Base-by-base conservation (phyloP, 495 filamentous ascomycete species). In the Penicillium angulare region DNA sequence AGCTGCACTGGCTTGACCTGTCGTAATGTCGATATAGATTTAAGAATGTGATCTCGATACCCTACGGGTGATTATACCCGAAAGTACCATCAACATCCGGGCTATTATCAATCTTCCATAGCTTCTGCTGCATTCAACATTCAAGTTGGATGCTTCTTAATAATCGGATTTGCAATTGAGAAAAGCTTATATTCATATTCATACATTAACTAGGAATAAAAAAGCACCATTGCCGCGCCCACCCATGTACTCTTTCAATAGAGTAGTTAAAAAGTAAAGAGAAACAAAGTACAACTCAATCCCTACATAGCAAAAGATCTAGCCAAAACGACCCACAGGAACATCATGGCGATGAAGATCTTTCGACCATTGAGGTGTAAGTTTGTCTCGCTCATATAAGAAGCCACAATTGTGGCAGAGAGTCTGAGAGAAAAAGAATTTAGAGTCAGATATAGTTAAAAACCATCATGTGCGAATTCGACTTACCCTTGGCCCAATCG, bases 401-500 rank as follows among this genome's bases (percentile, higher is more conserved):
- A 90, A 86, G 47, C 90, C 92, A 71, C 93, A 99, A 63, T 96
- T 97, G 67, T 88, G 86, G 71, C 93, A 99, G 17, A 99, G 82
- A 18, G 90, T 87, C 92, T 96, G 51, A 7, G 48, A 20, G 2
- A 38, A 21, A 38, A 23, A 43, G 22, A 12, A 46, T 17, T 46
- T 16, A 46, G 27, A 31, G n/a, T 0, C 13, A 8, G 43, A n/a
- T n/a, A n/a, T 24, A 21, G 20, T 6, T 22, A 17, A 15, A 22
- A 22, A 13, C 17, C 29, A 48, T 49, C 26, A 13, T 49, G 15
- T 9, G 18, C 4, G 29, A 41, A 43, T n/a, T 35, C 2, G 33
- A 53, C 33, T 50, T 80, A 97, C 92, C 67, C 89, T 85, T 46
- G 85, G 80, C 36, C 92, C 93, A 55, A 79, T 74, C 15, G 93